These are phyloP conservation scores for Skeletonema marinoi DNA, from an alignment of 108 stramenopile species.

Conservation along the genomic window DNA sequence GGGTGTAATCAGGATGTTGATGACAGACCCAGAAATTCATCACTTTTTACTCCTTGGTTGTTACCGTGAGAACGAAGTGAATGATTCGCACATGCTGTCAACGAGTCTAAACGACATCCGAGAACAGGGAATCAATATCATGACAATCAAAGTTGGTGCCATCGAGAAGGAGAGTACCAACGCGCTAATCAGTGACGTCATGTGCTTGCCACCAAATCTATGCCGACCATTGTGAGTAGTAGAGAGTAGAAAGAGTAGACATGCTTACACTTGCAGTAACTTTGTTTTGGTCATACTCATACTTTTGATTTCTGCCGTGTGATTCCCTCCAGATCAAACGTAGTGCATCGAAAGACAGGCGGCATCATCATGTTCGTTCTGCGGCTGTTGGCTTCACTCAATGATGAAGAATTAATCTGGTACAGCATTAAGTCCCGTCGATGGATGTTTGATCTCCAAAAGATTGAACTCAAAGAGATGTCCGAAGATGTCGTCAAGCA, in stretches of 20 bases:
- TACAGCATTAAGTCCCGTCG: slow-evolving; percentile 46
- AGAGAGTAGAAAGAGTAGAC: background rate
- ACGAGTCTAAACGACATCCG: slow-evolving; percentile 21
- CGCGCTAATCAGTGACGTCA: slow-evolving; percentile 15
- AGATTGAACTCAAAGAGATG: slow-evolving; percentile 34
- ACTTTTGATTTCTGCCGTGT: background rate
- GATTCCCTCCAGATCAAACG: background rate
- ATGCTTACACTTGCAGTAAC: background rate
- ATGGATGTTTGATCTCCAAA: slow-evolving; percentile 62
- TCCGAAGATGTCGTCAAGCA: slow-evolving; percentile 35
- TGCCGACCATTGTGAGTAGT: slow-evolving; percentile 14
- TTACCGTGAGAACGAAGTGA: slow-evolving; percentile 43
- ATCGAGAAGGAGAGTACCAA: slow-evolving; percentile 36
- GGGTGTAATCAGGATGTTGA: slow-evolving; percentile 34
- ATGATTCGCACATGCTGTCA: slow-evolving; percentile 16
- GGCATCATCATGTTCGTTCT: slow-evolving; percentile 33
- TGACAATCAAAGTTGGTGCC: slow-evolving; percentile 25
- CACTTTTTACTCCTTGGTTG: slow-evolving; percentile 36
- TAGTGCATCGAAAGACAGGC: slow-evolving; percentile 28
- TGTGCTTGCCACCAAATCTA: slow-evolving; percentile 27
- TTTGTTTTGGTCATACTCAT: background rate
- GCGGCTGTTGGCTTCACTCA: slow-evolving; percentile 49
- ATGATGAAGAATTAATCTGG: slow-evolving; percentile 53
- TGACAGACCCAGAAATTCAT: slow-evolving; percentile 39
- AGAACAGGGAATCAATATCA: slow-evolving; percentile 15